A percentile compares a stretch with the other conserved stretches of the same genome.
Conservation (phyloP, 2,329 filamentous ascomycete species). For the Dothistroma pini region DNA sequence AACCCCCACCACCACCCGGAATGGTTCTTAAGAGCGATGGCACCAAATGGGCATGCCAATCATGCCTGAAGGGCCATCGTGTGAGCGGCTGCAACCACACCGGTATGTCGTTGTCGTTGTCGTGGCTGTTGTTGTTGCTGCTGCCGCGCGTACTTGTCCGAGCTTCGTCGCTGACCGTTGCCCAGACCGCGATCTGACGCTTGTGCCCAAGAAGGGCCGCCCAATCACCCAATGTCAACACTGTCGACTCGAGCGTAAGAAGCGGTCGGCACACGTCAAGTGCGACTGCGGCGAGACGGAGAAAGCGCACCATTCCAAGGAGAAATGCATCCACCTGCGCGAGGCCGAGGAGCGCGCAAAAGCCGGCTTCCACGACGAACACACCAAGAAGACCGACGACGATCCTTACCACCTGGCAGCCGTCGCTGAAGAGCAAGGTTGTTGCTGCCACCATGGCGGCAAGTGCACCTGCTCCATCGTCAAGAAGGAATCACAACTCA, state of each 20-base stretch:
- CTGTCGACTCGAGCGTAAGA: slow-evolving; percentile 94
- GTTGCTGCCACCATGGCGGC: slow-evolving; percentile 56
- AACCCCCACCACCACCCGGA: slow-evolving; percentile 17
- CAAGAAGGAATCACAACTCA: slow-evolving; percentile 50
- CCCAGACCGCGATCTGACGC: slow-evolving; percentile 81
- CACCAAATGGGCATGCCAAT: slow-evolving; percentile 97
- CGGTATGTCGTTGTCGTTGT: slow-evolving; percentile 58
- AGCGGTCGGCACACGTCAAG: slow-evolving; percentile 87
- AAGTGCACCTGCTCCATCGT: slow-evolving; percentile 57
- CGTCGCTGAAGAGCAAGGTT: slow-evolving; percentile 40
- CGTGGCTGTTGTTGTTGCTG: neutral
- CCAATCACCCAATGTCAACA: slow-evolving; percentile 97
- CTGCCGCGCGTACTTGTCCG: no score
- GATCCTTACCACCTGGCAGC: slow-evolving; percentile 29
- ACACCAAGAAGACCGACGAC: slow-evolving; percentile 19
- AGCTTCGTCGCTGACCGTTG: slow-evolving; percentile 18
- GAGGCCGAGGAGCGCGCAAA: slow-evolving; percentile 36
- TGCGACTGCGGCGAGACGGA: slow-evolving; percentile 83
- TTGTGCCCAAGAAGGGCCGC: slow-evolving; percentile 96
- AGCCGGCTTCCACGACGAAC: slow-evolving; percentile 27
- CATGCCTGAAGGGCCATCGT: slow-evolving; percentile 95
- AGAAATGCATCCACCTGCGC: slow-evolving; percentile 44
- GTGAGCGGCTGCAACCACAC: slow-evolving; percentile 98
- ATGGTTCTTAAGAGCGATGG: slow-evolving; percentile 58
- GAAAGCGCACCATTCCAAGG: slow-evolving; percentile 63